Evolutionary conservation across 352 stramenopile species (phyloP).

Genomic region (Globisporangium apiculatum): DNA sequence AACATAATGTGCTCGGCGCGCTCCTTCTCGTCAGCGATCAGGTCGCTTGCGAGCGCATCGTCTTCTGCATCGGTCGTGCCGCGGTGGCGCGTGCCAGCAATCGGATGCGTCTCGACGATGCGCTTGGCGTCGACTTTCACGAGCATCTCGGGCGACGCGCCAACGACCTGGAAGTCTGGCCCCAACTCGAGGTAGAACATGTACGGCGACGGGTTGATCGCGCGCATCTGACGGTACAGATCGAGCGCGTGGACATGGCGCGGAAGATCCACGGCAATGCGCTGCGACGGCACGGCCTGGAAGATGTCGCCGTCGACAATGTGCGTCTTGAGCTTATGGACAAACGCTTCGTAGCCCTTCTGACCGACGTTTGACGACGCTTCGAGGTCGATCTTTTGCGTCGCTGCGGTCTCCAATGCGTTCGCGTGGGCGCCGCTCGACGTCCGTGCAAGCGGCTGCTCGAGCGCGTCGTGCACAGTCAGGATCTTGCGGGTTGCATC

Average conservation of each 20-base stretch:
- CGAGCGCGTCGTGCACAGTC: conserved; percentile 47
- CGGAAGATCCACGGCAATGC: conserved; percentile 60
- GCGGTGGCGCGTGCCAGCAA: conserved; percentile 83
- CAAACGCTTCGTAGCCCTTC: conserved; percentile 82
- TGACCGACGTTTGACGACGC: conserved; percentile 76
- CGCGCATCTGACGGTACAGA: conserved; percentile 85
- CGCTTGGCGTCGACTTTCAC: conserved; percentile 83
- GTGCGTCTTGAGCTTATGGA: conserved; percentile 82
- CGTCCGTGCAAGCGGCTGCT: conserved; percentile 48
- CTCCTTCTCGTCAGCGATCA: conserved; percentile 86
- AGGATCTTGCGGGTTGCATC: conserved; percentile 70
- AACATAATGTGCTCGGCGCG: conserved; percentile 91
- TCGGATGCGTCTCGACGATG: conserved; percentile 85
- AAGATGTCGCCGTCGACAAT: conserved; percentile 89
- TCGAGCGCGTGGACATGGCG: conserved; percentile 65
- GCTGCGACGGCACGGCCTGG: conserved; percentile 84
- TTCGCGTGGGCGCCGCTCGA: conserved; percentile 55
- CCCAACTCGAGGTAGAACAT: conserved; percentile 88
- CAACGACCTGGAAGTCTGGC: conserved; percentile 83
- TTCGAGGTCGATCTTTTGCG: conserved; percentile 58
- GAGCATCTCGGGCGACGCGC: conserved; percentile 85
- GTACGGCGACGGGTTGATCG: conserved; percentile 87
- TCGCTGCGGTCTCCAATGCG: conserved; percentile 12
- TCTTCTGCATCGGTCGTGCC: conserved; percentile 84
- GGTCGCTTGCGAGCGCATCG: conserved; percentile 60